Evolutionary conservation across 345 rosid genomes (phyloP), one percentile per base, ranked within the genome.

Genomic region (Citrus inodora): DNA sequence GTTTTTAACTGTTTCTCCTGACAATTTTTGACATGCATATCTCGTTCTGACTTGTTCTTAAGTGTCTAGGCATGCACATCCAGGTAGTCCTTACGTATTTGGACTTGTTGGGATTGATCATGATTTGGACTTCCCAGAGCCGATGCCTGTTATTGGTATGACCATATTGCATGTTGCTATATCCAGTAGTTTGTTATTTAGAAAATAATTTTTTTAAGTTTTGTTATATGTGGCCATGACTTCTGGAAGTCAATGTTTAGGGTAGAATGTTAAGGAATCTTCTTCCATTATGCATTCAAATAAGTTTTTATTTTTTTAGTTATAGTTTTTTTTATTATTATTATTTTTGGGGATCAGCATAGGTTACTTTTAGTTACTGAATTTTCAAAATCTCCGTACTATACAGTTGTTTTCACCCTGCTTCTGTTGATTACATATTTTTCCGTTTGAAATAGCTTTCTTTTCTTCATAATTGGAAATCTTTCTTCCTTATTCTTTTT

Each of bases 51-150:
- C 87, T 68, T 88, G 74, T 74, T 56, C 76, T 83, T 76, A 81
- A 77, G 77, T 71, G 79, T 86, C 56, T 84, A 96, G 99, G 94
- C 99, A 96, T 91, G 97, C 99, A 76, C 98, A 91, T 90, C 98
- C 99, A 38, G 99, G 99, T 75, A 96, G 93, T 88, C 99, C 99
- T 73, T 96, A 94, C 84, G 97, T 96, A 30, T 94, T 89, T 91
- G 99, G 99, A 71, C 99, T 92, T 68, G 99, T 89, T 80, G 99
- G 93, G 77, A 86, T 89, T 76, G 99, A 94, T 85, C 99, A 96
- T 33, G 98, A 96, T 90, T 91, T 96, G 80, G 99, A 96, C 71
- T 96, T 96, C 85, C 99, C 99, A 30, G 97, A 96, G 74, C 98
- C 99, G 70, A 92, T 96, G 97, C 99, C 97, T 46, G 97, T 96